Base-by-base conservation (phyloP, 208 protist species). In the Blechomonas ayalai region DNA sequence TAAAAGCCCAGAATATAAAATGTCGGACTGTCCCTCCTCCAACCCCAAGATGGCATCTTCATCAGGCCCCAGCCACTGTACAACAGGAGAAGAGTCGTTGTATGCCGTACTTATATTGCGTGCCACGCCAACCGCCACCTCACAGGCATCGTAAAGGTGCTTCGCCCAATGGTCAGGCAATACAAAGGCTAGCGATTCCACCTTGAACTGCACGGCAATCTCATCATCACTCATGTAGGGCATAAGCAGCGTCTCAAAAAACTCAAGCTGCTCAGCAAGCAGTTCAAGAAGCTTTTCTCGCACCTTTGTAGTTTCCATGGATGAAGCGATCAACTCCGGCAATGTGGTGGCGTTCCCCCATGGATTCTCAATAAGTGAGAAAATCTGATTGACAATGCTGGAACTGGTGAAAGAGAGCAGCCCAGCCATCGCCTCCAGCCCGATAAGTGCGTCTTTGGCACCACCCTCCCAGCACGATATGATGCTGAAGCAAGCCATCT, bases 301-400 rank as follows among this genome's bases (percentile, higher is more conserved):
- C 10, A 16, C 33, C 23, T n/a, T 23, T 35, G 15, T 33, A 8
- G 22, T 7, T 35, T 47, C 20, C 13, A 23, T 23, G 19, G 23
- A 35, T 47, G 15, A 16, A 10, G 42, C 15, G 20, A 47, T 33
- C 16, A 47, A n/a, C 19, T 33, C 42, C 8, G 15, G 24, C 13
- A 23, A n/a, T 9, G 15, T 47, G 15, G 42, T 47, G 23, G 15
- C 42, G 12, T 23, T 23, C 33, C 23, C 15, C 13, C 42, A 8
- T n/a, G 42, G 42, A 35, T 47, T 24, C 33, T 47, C 42, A 24
- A 47, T 47, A 8, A 47, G 13, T 28, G 42, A 47, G 15, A 47
- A 47, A n/a, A 47, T 33, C 22, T 47, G 22, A 35, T 28, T 47
- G 16, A 47, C 33, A 33, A 23, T 24, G 13, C 22, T 24, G 23